phyloP scores from a whole-genome alignment of 345 rosid genomes.

The Camelina sativa region DNA sequence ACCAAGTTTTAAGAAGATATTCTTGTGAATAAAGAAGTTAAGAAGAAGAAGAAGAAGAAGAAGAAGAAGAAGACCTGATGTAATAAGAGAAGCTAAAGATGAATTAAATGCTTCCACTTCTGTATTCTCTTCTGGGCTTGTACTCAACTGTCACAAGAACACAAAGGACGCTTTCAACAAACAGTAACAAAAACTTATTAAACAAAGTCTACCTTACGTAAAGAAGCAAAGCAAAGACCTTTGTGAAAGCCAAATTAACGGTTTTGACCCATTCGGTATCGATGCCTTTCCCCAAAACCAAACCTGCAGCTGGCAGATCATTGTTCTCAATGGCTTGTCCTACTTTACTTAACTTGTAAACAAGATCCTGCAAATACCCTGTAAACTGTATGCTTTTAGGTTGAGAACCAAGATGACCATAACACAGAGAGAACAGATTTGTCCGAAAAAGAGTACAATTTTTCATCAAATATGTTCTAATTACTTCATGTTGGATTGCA shows the following conservation, averaged over 20 bases:
- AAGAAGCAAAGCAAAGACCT: constrained; percentile 50
- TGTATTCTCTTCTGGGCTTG: constrained; percentile 66
- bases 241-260: constrained; percentile 69
- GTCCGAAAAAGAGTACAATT: background rate
- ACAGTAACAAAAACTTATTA: background rate
- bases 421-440: background rate
- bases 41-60: constrained; percentile 28
- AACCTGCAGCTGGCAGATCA: constrained; percentile 68
- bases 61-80: constrained; percentile 64
- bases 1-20: constrained; percentile 9
- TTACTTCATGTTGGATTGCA: constrained; percentile 2
- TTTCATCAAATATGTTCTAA: constrained; percentile 13
- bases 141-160: constrained; percentile 62
- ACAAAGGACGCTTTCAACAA: constrained; percentile 25
- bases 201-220: constrained; percentile 3
- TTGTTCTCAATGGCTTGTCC: constrained; percentile 90
- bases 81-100: constrained; percentile 72
- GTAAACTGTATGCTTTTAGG: constrained; percentile 33
- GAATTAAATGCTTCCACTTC: constrained; percentile 78
- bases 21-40: constrained; percentile 13
- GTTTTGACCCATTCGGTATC: constrained; percentile 79
- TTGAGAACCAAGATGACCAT: constrained; percentile 11
- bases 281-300: constrained; percentile 72
- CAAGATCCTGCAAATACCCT: constrained; percentile 91
- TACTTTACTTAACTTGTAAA: constrained; percentile 85